Evolutionary conservation across 257 asterid genomes (phyloP), one percentile per base, ranked within the genome.

Genomic region (Rehmannia glutinosa): DNA sequence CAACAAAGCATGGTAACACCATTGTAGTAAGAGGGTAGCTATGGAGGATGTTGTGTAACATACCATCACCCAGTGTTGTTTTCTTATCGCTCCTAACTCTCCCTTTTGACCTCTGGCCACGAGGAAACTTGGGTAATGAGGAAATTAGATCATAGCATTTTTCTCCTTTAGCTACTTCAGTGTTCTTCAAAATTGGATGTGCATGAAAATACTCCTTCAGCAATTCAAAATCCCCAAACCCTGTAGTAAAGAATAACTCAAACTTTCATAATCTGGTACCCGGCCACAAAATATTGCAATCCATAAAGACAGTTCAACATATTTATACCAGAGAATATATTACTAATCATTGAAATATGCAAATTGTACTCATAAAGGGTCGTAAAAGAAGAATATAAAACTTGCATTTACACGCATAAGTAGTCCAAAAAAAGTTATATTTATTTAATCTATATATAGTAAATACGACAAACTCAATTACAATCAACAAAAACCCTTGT

Each of bases 91-190:
- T 25, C 52, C 52, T n/a, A 25, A 20, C 33, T 63, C 64, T 46
- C 69, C 64, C 17, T 27, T 47, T 55, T 27, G 79, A 74, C 61
- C 75, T 68, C 45, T 3, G 50, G 62, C 72, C 43, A 43, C 68
- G 72, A 55, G 80, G 75, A 75, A 25, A 8, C 21, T 13, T 3
- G 35, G 63, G 15, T 0, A 25, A 4, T 1, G 5, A 8, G 15
- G 51, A 17, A 36, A 8, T 46, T 36, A 25, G 33, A 54, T 69
- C 32, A 35, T 0, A 10, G 39, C 50, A 57, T 17, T 32, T 24
- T 39, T 28, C 2, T n/a, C 36, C 23, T 21, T 27, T 11, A 59
- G 12, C 51, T n/a, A n/a, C 61, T 11, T 10, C 50, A 62, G 45
- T 56, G 45, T 42, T 56, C 76, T 64, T 70, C 13, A 3, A 32